Evolutionary conservation across 331 rosid species (phyloP).

Genomic region (Ulmus americana): DNA sequence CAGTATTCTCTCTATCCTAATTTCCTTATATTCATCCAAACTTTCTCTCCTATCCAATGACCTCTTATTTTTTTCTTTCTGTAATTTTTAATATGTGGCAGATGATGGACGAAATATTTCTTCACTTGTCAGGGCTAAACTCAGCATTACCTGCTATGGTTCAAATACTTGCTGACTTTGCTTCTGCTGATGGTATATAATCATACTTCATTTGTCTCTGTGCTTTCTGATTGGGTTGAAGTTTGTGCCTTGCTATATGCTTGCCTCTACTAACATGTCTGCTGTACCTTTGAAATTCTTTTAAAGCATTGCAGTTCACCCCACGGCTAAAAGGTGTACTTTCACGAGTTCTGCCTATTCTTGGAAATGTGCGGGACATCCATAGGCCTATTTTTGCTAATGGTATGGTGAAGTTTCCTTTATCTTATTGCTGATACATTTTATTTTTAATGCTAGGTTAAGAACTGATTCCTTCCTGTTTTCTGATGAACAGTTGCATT

Average conservation of each 20-base stretch:
- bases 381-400: slow-evolving; percentile 86
- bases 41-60: neutral
- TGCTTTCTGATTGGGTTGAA: slow-evolving; percentile 8
- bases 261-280: slow-evolving; percentile 26
- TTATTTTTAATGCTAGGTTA: slow-evolving; percentile 19
- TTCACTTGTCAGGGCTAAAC: slow-evolving; percentile 73
- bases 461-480: slow-evolving; percentile 5
- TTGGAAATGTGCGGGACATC: slow-evolving; percentile 84
- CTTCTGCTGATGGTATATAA: slow-evolving; percentile 67
- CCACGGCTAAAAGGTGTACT: slow-evolving; percentile 88
- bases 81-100: slow-evolving; percentile 36
- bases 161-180: slow-evolving; percentile 92
- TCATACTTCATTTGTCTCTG: slow-evolving; percentile 17
- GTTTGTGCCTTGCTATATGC: slow-evolving; percentile 2
- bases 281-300: slow-evolving; percentile 20
- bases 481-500: slow-evolving; percentile 9
- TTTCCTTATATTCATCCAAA: neutral
- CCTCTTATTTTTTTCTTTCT: slow-evolving; percentile 6
- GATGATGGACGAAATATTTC: slow-evolving; percentile 97
- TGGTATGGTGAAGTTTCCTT: slow-evolving; percentile 46
- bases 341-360: slow-evolving; percentile 87
- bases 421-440: slow-evolving; percentile 17
- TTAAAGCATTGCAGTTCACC: slow-evolving; percentile 80
- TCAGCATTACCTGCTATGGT: slow-evolving; percentile 88
- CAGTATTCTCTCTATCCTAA: neutral